Conservation (phyloP, 495 filamentous ascomycete species). For the Bathelium albidoporum region DNA sequence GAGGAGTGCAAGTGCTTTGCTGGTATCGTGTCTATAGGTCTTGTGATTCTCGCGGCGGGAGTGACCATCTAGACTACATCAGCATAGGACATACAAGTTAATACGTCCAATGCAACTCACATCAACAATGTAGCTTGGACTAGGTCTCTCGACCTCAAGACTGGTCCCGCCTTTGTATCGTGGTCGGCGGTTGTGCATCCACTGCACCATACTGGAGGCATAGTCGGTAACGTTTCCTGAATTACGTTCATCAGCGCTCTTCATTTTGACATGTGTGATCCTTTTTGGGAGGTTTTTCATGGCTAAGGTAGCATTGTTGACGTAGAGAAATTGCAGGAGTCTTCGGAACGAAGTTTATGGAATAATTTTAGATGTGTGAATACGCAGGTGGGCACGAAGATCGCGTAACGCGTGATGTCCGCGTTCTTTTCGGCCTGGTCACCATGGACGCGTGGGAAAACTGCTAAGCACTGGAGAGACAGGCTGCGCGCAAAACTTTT, state of each 20-base stretch:
- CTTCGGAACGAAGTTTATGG: too few relatives aligned
- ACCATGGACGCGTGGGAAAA: not conserved
- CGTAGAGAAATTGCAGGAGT: not conserved
- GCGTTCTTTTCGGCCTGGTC: too few relatives aligned
- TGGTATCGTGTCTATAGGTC: constrained; percentile 73
- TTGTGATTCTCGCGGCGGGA: constrained; percentile 59
- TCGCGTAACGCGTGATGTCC: too few relatives aligned
- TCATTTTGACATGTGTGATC: not conserved
- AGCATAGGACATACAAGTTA: constrained; percentile 17
- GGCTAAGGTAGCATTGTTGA: not conserved
- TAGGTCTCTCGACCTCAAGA: constrained; percentile 74
- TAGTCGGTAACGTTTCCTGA: constrained; percentile 87
- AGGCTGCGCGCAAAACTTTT: not conserved
- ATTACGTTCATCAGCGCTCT: not conserved
- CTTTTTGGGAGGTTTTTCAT: not conserved
- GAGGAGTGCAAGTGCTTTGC: constrained; percentile 88
- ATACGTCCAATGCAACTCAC: constrained; percentile 41
- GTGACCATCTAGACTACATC: constrained; percentile 62
- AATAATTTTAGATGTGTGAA: too few relatives aligned
- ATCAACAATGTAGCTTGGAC: constrained; percentile 78
- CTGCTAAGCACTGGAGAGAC: not conserved
- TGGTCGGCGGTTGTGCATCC: constrained; percentile 78
- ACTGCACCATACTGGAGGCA: constrained; percentile 82
- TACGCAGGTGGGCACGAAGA: too few relatives aligned
- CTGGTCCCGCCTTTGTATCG: constrained; percentile 56